Evolutionary conservation across 129 eudicot species (phyloP).

Genomic region (Pittosporum tobira): DNA sequence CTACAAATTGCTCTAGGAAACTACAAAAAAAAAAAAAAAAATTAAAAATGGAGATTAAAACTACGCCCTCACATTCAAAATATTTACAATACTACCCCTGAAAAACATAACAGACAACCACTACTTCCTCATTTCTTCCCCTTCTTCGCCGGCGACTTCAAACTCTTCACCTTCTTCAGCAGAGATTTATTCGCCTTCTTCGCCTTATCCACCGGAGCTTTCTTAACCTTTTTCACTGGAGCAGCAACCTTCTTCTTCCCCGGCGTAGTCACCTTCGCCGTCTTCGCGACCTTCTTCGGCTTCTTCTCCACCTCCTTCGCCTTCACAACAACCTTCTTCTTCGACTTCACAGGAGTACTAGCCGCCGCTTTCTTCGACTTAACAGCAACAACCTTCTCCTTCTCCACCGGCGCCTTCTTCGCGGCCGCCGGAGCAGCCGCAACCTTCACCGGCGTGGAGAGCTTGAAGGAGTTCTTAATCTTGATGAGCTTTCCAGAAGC

Average conservation of each 20-base stretch:
- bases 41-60: too few species aligned
- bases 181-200: slow-evolving; percentile 14
- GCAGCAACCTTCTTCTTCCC: slow-evolving; percentile 14
- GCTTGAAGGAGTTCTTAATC: slow-evolving; percentile 32
- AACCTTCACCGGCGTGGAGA: slow-evolving; percentile 9
- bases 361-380: slow-evolving; percentile 17
- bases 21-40: too few species aligned
- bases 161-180: slow-evolving; percentile 43
- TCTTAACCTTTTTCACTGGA: slow-evolving; percentile 18
- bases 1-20: too few species aligned
- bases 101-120: too few species aligned
- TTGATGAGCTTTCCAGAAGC: slow-evolving; percentile 31
- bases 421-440: background rate
- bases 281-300: slow-evolving; percentile 25
- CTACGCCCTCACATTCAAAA: too few species aligned
- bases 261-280: slow-evolving; percentile 10
- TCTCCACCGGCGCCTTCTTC: slow-evolving; percentile 6
- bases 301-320: slow-evolving; percentile 19
- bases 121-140: too few species aligned
- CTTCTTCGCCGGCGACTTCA: slow-evolving; percentile 32
- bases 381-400: slow-evolving; percentile 15
- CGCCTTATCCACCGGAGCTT: slow-evolving; percentile 14
- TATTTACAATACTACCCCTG: too few species aligned
- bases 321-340: slow-evolving; percentile 24
- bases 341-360: slow-evolving; percentile 10